Percentiles rank a stretch among this genome's conserved stretches.
Evolutionary conservation across 2,329 filamentous ascomycete species (phyloP).

Genomic region (Cytospora schulzeri): DNA sequence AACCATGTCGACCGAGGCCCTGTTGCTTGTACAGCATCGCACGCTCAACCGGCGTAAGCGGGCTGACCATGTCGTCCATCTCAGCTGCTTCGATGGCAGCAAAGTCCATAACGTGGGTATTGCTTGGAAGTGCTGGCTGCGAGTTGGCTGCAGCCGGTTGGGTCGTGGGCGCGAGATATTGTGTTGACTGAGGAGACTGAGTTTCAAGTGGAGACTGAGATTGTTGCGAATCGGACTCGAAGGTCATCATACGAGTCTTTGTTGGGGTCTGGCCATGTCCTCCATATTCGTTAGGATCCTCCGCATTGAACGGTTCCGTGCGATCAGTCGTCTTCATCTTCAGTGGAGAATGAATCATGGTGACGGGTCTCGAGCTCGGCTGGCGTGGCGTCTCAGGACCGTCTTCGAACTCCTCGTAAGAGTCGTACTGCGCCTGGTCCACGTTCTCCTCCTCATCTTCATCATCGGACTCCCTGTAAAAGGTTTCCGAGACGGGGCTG

Average conservation of each 20-base stretch:
- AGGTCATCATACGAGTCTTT: neutral
- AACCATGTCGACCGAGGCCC: slow-evolving; percentile 7
- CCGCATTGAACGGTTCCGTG: neutral
- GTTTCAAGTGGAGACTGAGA: neutral
- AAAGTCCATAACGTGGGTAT: slow-evolving; percentile 22
- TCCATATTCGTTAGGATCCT: neutral
- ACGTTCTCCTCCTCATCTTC: slow-evolving; percentile 16
- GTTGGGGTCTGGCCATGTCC: neutral
- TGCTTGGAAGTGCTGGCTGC: neutral
- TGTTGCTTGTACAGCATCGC: slow-evolving; percentile 28
- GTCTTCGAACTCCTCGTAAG: slow-evolving; percentile 24
- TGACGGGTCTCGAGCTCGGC: slow-evolving; percentile 4
- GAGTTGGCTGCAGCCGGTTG: neutral
- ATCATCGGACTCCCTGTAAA: slow-evolving; percentile 25
- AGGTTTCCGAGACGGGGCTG: slow-evolving; percentile 25
- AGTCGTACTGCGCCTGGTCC: slow-evolving; percentile 20
- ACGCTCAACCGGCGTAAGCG: slow-evolving; percentile 25
- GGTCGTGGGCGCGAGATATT: neutral
- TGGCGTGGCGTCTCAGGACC: slow-evolving; percentile 20
- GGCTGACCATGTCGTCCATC: slow-evolving; percentile 27
- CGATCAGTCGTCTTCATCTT: neutral
- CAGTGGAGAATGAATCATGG: slow-evolving; percentile 22
- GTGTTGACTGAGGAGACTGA: neutral
- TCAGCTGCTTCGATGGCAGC: slow-evolving; percentile 27
- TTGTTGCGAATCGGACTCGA: neutral